Conservation (phyloP, 2,329 filamentous ascomycete genomes). For the Paraconiothyrium brasiliense region DNA sequence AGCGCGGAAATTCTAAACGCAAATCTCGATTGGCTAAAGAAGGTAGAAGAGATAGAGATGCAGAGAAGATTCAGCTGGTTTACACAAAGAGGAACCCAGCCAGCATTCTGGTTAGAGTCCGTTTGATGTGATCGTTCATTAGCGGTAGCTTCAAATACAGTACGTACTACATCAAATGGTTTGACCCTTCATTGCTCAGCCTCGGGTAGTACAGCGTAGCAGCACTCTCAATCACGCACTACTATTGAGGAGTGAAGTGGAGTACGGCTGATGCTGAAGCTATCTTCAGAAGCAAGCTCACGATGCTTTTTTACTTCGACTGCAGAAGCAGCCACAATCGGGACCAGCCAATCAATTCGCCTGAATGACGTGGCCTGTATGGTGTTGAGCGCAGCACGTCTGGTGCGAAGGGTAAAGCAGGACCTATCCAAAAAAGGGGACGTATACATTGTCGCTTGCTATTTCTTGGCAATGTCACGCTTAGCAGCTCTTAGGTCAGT, state of each 20-base stretch:
- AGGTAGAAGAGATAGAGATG: constrained; percentile 12
- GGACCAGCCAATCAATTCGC: background rate
- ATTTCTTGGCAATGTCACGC: background rate
- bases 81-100: constrained; percentile 5
- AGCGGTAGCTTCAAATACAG: background rate
- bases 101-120: constrained; percentile 12
- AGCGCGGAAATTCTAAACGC: constrained; percentile 8
- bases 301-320: background rate
- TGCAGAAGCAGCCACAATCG: background rate
- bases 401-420: too few relatives aligned
- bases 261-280: background rate
- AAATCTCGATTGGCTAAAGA: constrained; percentile 13
- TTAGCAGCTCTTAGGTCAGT: background rate
- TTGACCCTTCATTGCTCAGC: background rate
- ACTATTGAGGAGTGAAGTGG: background rate
- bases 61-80: constrained; percentile 13
- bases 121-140: background rate
- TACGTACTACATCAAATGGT: background rate
- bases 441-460: background rate
- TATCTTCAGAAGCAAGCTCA: background rate
- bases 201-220: background rate
- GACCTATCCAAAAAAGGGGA: background rate
- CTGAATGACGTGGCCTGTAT: constrained; percentile 6
- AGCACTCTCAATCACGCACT: background rate
- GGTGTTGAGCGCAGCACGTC: background rate